A percentile compares a stretch with the other conserved stretches of the same genome.
Evolutionary conservation across 495 filamentous ascomycete species (phyloP).

Genomic region (Schizothecium vesticola): DNA sequence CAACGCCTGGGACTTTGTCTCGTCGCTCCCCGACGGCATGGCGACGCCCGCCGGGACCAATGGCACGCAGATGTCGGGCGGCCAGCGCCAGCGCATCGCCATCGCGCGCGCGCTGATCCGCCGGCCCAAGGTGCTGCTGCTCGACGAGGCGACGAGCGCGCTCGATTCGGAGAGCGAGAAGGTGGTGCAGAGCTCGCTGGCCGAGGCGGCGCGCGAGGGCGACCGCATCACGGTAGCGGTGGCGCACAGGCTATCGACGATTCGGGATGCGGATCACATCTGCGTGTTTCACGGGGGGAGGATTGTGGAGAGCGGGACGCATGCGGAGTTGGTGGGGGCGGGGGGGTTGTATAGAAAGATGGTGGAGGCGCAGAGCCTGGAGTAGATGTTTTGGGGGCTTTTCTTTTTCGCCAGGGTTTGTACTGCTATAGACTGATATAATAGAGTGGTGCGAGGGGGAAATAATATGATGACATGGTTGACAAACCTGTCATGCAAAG

Average conservation of each 20-base stretch:
- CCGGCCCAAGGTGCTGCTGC: conserved; percentile 57
- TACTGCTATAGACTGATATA: not conserved
- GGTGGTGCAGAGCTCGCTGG: conserved; percentile 58
- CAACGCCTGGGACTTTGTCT: conserved; percentile 53
- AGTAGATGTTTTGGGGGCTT: not conserved
- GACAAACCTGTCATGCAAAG: too few species aligned
- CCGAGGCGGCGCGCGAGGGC: conserved; percentile 40
- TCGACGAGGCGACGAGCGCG: conserved; percentile 69
- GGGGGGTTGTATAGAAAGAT: conserved; percentile 35
- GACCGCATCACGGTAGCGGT: conserved; percentile 62
- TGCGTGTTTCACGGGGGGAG: conserved; percentile 38
- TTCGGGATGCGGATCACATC: conserved; percentile 45
- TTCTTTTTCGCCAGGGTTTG: too few species aligned
- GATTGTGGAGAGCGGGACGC: conserved; percentile 42
- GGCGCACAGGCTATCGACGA: conserved; percentile 51
- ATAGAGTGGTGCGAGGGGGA: not conserved
- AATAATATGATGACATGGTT: too few species aligned
- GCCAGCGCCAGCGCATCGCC: conserved; percentile 67
- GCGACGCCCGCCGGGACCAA: conserved; percentile 50
- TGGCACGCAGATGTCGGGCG: conserved; percentile 59
- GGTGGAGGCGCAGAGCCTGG: conserved; percentile 9
- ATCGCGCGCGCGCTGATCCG: conserved; percentile 68
- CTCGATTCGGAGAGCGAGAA: conserved; percentile 65
- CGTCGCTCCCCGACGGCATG: conserved; percentile 49
- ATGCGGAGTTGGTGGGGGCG: conserved; percentile 34